Evolutionary conservation across 2,329 filamentous ascomycete genomes (phyloP), one percentile per base, ranked within the genome.

Genomic region (Ustulina deusta): DNA sequence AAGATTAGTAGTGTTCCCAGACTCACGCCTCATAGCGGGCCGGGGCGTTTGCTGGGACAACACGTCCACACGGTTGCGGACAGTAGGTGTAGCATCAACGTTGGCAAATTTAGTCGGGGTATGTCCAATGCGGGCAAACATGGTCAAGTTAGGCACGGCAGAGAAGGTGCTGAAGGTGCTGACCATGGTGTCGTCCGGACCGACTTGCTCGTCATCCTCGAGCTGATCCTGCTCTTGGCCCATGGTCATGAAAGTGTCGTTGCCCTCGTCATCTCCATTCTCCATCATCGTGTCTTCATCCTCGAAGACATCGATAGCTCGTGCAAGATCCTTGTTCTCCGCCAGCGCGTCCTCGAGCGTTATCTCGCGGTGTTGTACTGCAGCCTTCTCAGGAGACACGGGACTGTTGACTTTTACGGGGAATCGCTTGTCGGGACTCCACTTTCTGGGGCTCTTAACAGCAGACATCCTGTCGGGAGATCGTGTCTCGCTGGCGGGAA

Each of bases 91-190:
- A 4, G 70, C 74, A 78, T 75, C 82, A 69, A 78, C 73, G 69
- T 71, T 79, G 69, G 80, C 83, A 74, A 80, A 79, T 74, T 88
- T 90, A 27, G 83, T 82, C 15, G 90, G 89, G 48, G 86, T 91
- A 69, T 91, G 88, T 63, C 90, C 89, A 62, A 96, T 81, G 70
- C 89, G 90, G 9, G 93, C 90, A 75, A 97, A 93, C 74, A 90
- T 90, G 22, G 93, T 96, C 88, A 96, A 89, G 74, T 95, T 93
- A 6, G 93, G 93, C 61, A 97, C 89, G 9, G 93, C 93, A 1
- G 95, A 97, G 80, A 97, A 97, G 13, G 87, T 89, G 82, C 93
- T 97, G 78, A 97, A 92, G 3, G 90, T 90, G 85, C 93, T 97
- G 79, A 93, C 85, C 87, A 91, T 81, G 51, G 90, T 91, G 73